phyloP scores from a whole-genome alignment of 1,284 basidiomycete species.

The Termitomyces sp. region DNA sequence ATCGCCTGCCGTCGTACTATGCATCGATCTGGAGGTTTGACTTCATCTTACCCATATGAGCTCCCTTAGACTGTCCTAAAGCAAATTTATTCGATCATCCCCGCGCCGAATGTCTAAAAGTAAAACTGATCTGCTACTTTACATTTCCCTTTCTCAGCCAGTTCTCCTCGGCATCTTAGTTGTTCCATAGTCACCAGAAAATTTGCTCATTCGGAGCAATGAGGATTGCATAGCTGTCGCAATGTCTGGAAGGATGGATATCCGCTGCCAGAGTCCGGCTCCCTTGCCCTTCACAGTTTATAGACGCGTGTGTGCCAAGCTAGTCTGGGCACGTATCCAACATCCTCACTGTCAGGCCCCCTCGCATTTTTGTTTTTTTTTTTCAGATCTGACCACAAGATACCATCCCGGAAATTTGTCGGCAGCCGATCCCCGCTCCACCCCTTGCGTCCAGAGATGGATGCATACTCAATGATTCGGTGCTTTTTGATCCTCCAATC shows the following conservation, averaged over 20 bases:
- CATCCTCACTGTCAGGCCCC: too few species aligned
- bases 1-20: too few species aligned
- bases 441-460: slow-evolving; percentile 11
- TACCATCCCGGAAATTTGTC: slow-evolving; percentile 13
- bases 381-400: background rate
- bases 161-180: background rate
- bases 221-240: background rate
- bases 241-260: background rate
- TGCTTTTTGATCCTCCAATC: slow-evolving; percentile 5
- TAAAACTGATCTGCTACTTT: background rate
- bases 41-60: background rate
- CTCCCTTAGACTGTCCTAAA: background rate
- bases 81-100: background rate
- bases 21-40: background rate
- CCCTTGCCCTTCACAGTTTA: too few species aligned
- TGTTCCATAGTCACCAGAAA: background rate
- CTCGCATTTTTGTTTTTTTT: background rate
- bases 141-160: background rate
- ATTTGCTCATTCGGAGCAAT: background rate
- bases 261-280: background rate
- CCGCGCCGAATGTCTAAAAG: background rate
- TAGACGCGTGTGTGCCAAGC: background rate
- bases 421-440: slow-evolving; percentile 5
- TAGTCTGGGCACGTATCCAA: background rate
- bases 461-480: slow-evolving; percentile 5